Percentiles rank a stretch among this genome's conserved stretches.
Evolutionary conservation across 2,329 filamentous ascomycete species (phyloP).

Genomic region (Trichophyton benhamiae): DNA sequence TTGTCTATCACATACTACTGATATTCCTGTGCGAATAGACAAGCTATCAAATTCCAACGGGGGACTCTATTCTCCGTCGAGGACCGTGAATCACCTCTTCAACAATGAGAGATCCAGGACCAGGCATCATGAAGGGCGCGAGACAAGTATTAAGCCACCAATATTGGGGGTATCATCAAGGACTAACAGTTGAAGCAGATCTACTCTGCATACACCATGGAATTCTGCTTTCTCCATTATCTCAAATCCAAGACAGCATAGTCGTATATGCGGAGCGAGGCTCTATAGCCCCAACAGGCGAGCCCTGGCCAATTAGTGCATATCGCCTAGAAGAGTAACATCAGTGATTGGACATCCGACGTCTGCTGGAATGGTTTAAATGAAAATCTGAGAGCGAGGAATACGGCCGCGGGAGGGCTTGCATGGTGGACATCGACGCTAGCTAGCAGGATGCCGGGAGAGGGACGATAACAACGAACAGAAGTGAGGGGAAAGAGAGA

Average conservation of each 20-base stretch:
- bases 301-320: not conserved
- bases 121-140: too few relatives aligned
- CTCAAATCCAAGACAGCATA: not conserved
- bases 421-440: not conserved
- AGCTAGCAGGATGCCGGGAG: not conserved
- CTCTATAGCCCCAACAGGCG: not conserved
- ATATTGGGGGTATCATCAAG: too few relatives aligned
- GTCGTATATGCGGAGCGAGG: not conserved
- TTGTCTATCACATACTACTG: too few relatives aligned
- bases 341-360: not conserved
- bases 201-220: not conserved
- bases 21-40: too few relatives aligned
- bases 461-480: not conserved
- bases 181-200: too few relatives aligned
- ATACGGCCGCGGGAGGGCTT: not conserved
- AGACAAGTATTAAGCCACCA: too few relatives aligned
- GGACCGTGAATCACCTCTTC: too few relatives aligned
- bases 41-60: too few relatives aligned
- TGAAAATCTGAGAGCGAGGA: not conserved
- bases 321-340: not conserved
- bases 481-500: not conserved
- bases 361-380: not conserved
- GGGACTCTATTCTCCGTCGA: too few relatives aligned
- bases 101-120: too few relatives aligned
- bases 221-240: not conserved